A percentile compares a stretch with the other conserved stretches of the same genome.
phyloP scores from a whole-genome alignment of 768 basidiomycete genomes.

The Termitomyces sp. region DNA sequence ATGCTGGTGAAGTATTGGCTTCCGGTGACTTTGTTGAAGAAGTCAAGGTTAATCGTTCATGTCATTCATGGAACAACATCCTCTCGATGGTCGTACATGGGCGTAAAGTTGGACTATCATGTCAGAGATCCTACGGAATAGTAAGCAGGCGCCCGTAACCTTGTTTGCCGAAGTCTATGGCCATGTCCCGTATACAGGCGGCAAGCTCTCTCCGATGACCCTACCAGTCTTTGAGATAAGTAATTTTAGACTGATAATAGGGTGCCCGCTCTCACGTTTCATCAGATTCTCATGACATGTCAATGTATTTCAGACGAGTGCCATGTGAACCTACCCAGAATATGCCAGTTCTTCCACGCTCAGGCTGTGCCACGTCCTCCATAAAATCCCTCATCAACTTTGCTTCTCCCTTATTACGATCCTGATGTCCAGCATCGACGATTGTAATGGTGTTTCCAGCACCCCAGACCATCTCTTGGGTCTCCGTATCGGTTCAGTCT shows the following conservation, averaged over 20 bases:
- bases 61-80: too few relatives aligned
- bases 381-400: background rate
- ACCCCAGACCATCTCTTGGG: constrained; percentile 44
- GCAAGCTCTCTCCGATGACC: too few relatives aligned
- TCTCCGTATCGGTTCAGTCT: constrained; percentile 70
- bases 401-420: background rate
- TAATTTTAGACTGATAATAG: background rate
- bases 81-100: background rate
- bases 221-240: background rate
- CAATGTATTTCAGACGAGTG: background rate
- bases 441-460: constrained; percentile 54
- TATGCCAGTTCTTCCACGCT: background rate
- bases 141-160: too few relatives aligned
- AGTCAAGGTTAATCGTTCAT: too few relatives aligned
- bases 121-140: background rate
- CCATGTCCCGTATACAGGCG: background rate
- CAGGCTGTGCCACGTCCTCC: background rate
- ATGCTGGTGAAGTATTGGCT: background rate
- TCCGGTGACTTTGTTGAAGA: background rate
- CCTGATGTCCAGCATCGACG: constrained; percentile 12
- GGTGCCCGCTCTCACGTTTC: background rate
- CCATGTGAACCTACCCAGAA: background rate
- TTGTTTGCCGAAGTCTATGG: too few relatives aligned
- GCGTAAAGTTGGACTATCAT: background rate
- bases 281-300: background rate